These are phyloP conservation scores for Amauroascus niger DNA, from an alignment of 2,329 filamentous ascomycete species.

Conservation along the genomic window DNA sequence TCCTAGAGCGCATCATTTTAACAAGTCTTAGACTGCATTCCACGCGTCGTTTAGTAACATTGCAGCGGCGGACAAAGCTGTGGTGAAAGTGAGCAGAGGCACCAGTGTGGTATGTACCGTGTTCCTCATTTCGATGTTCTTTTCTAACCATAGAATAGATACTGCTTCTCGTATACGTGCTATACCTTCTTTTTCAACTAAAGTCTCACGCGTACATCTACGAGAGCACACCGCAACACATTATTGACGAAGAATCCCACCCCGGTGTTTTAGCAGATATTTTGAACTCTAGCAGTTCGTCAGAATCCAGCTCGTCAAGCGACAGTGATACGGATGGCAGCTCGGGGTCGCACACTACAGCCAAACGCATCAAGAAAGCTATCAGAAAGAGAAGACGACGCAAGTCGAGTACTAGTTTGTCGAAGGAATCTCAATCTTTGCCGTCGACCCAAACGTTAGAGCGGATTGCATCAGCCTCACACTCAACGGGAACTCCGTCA, in stretches of 20 bases:
- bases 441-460: not conserved
- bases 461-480: constrained; percentile 29
- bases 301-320: constrained; percentile 45
- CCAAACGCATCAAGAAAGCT: constrained; percentile 64
- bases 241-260: constrained; percentile 83
- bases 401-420: constrained; percentile 62
- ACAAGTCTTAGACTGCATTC: constrained; percentile 61
- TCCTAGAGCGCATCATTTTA: not conserved
- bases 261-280: constrained; percentile 76
- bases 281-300: constrained; percentile 59
- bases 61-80: constrained; percentile 55
- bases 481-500: constrained; percentile 35
- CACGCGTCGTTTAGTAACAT: constrained; percentile 69
- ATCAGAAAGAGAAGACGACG: constrained; percentile 61
- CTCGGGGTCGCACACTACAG: constrained; percentile 54
- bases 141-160: constrained; percentile 38
- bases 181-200: constrained; percentile 83
- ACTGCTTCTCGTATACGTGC: constrained; percentile 70
- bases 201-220: constrained; percentile 75
- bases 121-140: not conserved
- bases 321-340: constrained; percentile 56
- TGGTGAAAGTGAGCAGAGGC: constrained; percentile 76
- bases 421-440: constrained; percentile 47
- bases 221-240: constrained; percentile 80
- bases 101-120: constrained; percentile 63